phyloP scores from a whole-genome alignment of 164 flowering plant genomes.

The Brasenia schreberi region DNA sequence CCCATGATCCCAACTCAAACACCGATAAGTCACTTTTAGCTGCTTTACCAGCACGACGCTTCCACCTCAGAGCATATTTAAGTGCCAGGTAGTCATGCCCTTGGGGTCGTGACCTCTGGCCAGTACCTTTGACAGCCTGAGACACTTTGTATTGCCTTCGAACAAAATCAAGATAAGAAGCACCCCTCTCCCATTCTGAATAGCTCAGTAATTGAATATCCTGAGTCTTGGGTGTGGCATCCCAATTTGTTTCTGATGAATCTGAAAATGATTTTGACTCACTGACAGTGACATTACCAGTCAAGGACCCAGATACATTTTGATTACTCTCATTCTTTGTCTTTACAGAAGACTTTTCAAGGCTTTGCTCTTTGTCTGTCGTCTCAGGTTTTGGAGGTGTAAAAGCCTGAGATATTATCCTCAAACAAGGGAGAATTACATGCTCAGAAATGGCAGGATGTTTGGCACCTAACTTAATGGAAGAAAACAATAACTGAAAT shows the following conservation, averaged over 20 bases:
- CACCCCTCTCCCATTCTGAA: conserved; percentile 96
- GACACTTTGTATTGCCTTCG: conserved; percentile 91
- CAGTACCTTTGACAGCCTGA: conserved; percentile 42
- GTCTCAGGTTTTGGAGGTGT: conserved; percentile 95
- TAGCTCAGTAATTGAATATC: conserved; percentile 88
- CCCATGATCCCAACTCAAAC: conserved; percentile 97
- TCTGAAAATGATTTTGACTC: conserved; percentile 40
- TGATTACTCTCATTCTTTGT: conserved; percentile 42
- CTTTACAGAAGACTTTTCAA: conserved; percentile 33
- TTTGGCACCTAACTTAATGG: conserved; percentile 80
- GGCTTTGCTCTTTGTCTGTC: conserved; percentile 48
- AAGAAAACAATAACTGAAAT: conserved; percentile 83
- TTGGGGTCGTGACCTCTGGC: conserved; percentile 63
- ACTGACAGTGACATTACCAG: conserved; percentile 24
- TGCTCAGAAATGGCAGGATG: conserved; percentile 99
- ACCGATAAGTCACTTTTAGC: conserved; percentile 35
- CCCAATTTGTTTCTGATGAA: conserved; percentile 56
- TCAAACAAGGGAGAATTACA: conserved; percentile 89
- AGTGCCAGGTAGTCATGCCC: conserved; percentile 69
- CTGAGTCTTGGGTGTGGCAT: conserved; percentile 51
- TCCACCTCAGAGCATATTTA: conserved; percentile 95
- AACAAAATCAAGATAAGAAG: conserved; percentile 96
- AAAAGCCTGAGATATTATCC: conserved; percentile 86
- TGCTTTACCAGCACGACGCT: conserved; percentile 41
- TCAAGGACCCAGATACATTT: conserved; percentile 26